Conservation (phyloP, 2,329 filamentous ascomycete genomes). For the Penicillium sp. region DNA sequence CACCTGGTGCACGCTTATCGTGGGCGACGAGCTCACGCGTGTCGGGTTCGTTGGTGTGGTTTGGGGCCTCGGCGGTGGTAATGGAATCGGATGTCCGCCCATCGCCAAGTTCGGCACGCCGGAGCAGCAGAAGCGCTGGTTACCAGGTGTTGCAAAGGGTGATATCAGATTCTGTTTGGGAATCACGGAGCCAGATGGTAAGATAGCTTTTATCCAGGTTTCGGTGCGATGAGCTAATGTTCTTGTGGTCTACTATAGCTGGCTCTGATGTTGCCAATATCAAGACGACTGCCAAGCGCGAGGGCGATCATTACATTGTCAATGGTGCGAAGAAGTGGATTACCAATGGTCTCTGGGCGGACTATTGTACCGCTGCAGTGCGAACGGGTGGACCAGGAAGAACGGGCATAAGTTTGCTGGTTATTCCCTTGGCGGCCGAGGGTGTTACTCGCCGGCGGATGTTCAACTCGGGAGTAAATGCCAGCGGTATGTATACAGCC, state of each 20-base stretch:
- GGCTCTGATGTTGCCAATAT: slow-evolving; percentile 66
- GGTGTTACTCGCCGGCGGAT: slow-evolving; percentile 56
- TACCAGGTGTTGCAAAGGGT: slow-evolving; percentile 59
- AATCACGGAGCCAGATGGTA: slow-evolving; percentile 62
- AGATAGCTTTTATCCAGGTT: slow-evolving; percentile 10
- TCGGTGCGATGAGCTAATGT: slow-evolving; percentile 5
- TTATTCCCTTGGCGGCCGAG: slow-evolving; percentile 63
- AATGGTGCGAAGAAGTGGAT: slow-evolving; percentile 70
- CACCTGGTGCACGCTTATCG: slow-evolving; percentile 56
- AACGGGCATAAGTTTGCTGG: slow-evolving; percentile 61
- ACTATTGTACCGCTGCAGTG: slow-evolving; percentile 60
- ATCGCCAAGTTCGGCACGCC: slow-evolving; percentile 62
- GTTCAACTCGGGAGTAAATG: slow-evolving; percentile 65
- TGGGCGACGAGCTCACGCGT: slow-evolving; percentile 56
- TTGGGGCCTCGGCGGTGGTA: slow-evolving; percentile 59
- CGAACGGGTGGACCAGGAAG: slow-evolving; percentile 61
- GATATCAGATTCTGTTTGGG: slow-evolving; percentile 63
- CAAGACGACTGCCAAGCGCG: slow-evolving; percentile 56
- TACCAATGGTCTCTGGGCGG: slow-evolving; percentile 60
- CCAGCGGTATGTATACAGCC: slow-evolving; percentile 52
- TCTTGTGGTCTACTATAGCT: slow-evolving; percentile 31
- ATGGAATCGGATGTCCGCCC: slow-evolving; percentile 63
- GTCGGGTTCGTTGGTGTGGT: slow-evolving; percentile 58
- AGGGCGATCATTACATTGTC: slow-evolving; percentile 58
- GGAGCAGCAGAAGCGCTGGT: slow-evolving; percentile 58